Percentiles rank a stretch among this genome's conserved stretches.
Evolutionary conservation across 73 alveolate genomes (phyloP).

Genomic region (Paramecium pentaurelia): DNA sequence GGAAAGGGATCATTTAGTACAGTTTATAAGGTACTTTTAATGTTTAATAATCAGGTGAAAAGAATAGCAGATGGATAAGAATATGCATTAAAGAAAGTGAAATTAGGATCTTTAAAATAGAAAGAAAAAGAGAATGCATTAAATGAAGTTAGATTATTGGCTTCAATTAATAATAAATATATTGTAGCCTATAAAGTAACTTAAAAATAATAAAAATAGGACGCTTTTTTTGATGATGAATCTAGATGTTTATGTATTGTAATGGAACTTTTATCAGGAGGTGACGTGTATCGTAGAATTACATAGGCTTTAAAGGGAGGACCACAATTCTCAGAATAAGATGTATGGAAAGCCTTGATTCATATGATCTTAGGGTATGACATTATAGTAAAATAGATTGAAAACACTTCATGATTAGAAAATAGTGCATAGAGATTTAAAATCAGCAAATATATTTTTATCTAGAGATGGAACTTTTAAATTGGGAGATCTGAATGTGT

Average conservation of each 20-base stretch:
- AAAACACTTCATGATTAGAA: slow-evolving; percentile 71
- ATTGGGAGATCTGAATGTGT: slow-evolving; percentile 70
- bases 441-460: slow-evolving; percentile 80
- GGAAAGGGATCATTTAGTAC: slow-evolving; percentile 66
- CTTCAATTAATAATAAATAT: slow-evolving; percentile 54
- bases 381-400: slow-evolving; percentile 5
- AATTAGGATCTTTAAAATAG: slow-evolving; percentile 33
- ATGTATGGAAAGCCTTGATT: slow-evolving; percentile 80
- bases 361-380: slow-evolving; percentile 52
- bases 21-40: slow-evolving; percentile 49
- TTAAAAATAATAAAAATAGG: background rate
- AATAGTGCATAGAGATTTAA: slow-evolving; percentile 70
- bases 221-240: slow-evolving; percentile 64
- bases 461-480: slow-evolving; percentile 78
- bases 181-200: slow-evolving; percentile 52
- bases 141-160: slow-evolving; percentile 66
- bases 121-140: slow-evolving; percentile 67
- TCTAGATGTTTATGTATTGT: slow-evolving; percentile 82
- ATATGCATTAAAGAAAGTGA: slow-evolving; percentile 67
- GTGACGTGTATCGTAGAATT: slow-evolving; percentile 87
- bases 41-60: background rate
- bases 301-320: slow-evolving; percentile 75
- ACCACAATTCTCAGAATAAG: slow-evolving; percentile 76
- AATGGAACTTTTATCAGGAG: slow-evolving; percentile 94
- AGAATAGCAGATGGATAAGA: slow-evolving; percentile 49